phyloP scores from a whole-genome alignment of 352 stramenopile genomes.

The Phytophthora rubi region DNA sequence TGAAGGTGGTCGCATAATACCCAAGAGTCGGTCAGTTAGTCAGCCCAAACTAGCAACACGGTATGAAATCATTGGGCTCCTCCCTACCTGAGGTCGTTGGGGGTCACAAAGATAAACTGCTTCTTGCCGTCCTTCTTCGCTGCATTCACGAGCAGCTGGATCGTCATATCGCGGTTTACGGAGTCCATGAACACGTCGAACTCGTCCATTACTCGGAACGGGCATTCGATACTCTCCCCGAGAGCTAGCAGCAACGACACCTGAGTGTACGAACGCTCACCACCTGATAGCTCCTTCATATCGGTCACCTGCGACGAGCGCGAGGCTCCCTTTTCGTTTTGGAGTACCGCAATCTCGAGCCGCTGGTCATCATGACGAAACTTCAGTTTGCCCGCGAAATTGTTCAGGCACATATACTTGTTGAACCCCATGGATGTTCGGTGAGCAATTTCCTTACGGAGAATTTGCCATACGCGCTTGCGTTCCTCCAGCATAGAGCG shows the following conservation, averaged over 20 bases:
- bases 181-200: conserved; percentile 99
- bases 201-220: conserved; percentile 98
- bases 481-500: conserved; percentile 79
- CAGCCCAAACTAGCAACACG: not conserved
- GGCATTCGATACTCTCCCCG: conserved; percentile 90
- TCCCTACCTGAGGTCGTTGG: conserved; percentile 85
- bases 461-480: conserved; percentile 74
- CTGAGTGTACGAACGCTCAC: conserved; percentile 96
- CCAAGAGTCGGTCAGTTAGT: not conserved
- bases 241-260: conserved; percentile 96
- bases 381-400: conserved; percentile 85
- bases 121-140: conserved; percentile 79
- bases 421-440: conserved; percentile 87
- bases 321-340: conserved; percentile 77
- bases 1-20: conserved; percentile 6
- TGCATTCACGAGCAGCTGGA: conserved; percentile 93
- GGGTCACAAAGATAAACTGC: conserved; percentile 91
- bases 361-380: conserved; percentile 80
- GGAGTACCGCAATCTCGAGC: conserved; percentile 81
- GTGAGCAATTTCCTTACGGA: conserved; percentile 81
- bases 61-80: conserved; percentile 8
- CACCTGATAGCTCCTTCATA: conserved; percentile 97
- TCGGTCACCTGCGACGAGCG: conserved; percentile 91
- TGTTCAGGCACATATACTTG: conserved; percentile 85
- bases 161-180: conserved; percentile 95